Base-by-base conservation (phyloP, 805 yeast genomes). In the Jamesozyma hellenica region DNA sequence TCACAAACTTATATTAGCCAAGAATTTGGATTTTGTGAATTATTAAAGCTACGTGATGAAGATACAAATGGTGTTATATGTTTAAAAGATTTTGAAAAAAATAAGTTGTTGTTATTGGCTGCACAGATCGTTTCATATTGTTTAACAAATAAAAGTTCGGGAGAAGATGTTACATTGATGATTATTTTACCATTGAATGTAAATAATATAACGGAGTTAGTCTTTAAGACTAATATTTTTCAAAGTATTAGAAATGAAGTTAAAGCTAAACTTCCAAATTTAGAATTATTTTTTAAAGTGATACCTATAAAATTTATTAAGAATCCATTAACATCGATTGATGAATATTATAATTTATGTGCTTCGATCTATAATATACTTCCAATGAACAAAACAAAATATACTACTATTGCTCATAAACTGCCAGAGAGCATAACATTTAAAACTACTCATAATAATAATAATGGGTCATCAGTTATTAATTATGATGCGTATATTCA, bases 401-500 rank as follows among this genome's bases (percentile, higher is more conserved):
- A 64, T 41, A 57, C 74, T 2, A 50, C 65, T 0, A 48, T 75
- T 18, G 61, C 71, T 0, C 61, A 62, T 26, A 64, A 67, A 7
- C 47, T 66, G 3, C 75, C 77, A 3, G 60, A 58, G 9, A 63
- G 59, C 27, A 64, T 74, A 13, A 58, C 58, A 5, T 74, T 74
- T 47, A 60, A 65, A 50, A 52, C 36, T 2, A 21, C 28, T n/a
- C 75, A 16, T 61, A 71, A 2, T 67, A 60, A 42, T 44, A 58
- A 3, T 36, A 43, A 32, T 26, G 49, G 49, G 0, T 40, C 53
- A 1, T 36, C 60, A 1, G 47, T 48, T 2, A 56, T 57, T n/a
- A 53, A 52, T 28, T 61, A 59, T 39, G 95, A 87, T 51, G 67
- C 83, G 1, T 83, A 77, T 49, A 66, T 90, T 17, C 97, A 92